These are phyloP conservation scores for Apophysomyces variabilis DNA, from an alignment of 371 early-diverging fungal species.

Conservation along the genomic window DNA sequence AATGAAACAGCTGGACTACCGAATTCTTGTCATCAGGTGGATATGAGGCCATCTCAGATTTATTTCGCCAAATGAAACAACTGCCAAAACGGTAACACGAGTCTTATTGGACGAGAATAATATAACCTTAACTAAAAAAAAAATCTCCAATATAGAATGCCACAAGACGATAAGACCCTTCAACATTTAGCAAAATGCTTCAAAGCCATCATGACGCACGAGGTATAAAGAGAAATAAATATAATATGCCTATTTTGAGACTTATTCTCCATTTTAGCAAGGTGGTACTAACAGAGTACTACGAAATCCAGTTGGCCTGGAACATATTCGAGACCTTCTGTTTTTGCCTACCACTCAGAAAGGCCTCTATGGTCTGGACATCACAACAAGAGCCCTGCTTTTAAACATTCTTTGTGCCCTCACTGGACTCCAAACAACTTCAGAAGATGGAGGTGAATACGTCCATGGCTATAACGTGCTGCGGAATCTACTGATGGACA, in stretches of 20 bases:
- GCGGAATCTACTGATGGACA: constrained; percentile 42
- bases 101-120: neutral
- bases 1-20: constrained; percentile 45
- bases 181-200: constrained; percentile 52
- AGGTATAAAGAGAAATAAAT: constrained; percentile 24
- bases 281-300: constrained; percentile 46
- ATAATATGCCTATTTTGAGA: neutral
- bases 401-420: constrained; percentile 48
- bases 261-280: constrained; percentile 14
- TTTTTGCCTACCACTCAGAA: constrained; percentile 47
- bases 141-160: constrained; percentile 19
- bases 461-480: constrained; percentile 57
- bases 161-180: constrained; percentile 42
- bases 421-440: constrained; percentile 42
- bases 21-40: constrained; percentile 51
- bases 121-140: neutral
- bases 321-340: constrained; percentile 51
- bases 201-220: constrained; percentile 53
- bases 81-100: constrained; percentile 38
- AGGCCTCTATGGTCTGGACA: constrained; percentile 42
- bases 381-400: constrained; percentile 41
- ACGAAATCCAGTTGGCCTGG: constrained; percentile 37
- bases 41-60: constrained; percentile 42
- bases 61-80: constrained; percentile 49
- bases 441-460: constrained; percentile 26